Evolutionary conservation across 1,139 yeast species (phyloP), one percentile per base, ranked within the genome.

Genomic region (Kodamaea derodonti): DNA sequence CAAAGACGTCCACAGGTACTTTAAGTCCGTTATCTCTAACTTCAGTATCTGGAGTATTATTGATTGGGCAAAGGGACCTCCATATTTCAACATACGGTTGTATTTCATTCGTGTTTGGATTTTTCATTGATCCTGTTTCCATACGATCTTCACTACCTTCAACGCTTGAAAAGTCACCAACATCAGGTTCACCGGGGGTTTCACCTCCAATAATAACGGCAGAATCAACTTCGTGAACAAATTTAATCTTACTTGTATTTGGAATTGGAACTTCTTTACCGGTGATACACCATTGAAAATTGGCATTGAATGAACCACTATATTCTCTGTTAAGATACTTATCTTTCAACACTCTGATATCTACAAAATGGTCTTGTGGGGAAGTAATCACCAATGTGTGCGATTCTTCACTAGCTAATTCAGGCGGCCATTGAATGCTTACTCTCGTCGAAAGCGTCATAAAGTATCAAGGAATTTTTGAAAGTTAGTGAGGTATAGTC

Each of bases 71-170:
- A 23, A 78, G 48, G 7, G 74, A 65, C 45, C 79, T 54, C 85
- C 85, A 79, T 15, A 75, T 60, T 52, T 79, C 85, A 23, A 69
- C 58, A 45, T 77, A 79, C 5, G 60, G 60, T 38, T 69, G 71
- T 4, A 53, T 46, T n/a, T 49, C 45, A 0, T 74, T 73, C 0
- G 78, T 64, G 3, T 43, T 67, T 1, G 74, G 66, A 45, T 77
- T 74, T 14, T 48, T 44, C 84, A 79, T 77, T 3, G 45, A 42
- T 0, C 85, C 85, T 0, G 68, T 62, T 47, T 79, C 85, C 32
- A 60, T 60, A 29, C 81, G 59, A 37, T 66, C 72, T 12, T 65
- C 63, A 8, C 72, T 67, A 16, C 58, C 61, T 9, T 52, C 61
- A 28, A 71, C 50, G 2, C 51, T 47, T 30, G 63, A 58, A 41